Evolutionary conservation across 345 rosid species (phyloP).

Genomic region (Ailanthus altissimus): DNA sequence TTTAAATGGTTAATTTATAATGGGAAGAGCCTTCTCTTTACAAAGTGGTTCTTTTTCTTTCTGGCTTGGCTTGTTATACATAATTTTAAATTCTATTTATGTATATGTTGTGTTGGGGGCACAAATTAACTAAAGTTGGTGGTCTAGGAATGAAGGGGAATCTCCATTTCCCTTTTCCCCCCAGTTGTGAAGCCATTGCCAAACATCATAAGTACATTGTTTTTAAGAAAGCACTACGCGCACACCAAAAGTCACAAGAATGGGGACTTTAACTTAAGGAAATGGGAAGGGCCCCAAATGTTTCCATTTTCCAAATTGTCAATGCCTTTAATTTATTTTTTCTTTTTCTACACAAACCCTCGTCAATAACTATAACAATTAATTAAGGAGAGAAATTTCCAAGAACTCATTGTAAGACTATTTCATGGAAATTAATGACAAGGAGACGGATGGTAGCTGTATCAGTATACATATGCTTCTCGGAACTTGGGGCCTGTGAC

Average conservation of each 20-base stretch:
- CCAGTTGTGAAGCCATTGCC: background rate
- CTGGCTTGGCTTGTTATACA: background rate
- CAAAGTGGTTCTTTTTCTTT: background rate
- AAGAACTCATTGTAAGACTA: background rate
- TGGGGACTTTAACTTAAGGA: background rate
- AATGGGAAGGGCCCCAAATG: too few relatives aligned
- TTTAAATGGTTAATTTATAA: background rate
- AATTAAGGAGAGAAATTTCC: too few relatives aligned
- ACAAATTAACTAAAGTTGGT: background rate
- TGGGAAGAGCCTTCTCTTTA: background rate
- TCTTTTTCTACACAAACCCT: background rate
- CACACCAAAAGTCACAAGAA: background rate
- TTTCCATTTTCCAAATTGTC: background rate
- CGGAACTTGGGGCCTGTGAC: background rate
- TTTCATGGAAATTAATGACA: background rate
- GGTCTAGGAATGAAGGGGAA: slow-evolving; percentile 21
- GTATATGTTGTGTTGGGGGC: background rate
- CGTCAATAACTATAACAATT: too few relatives aligned
- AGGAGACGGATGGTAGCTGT: background rate
- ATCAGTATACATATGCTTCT: background rate
- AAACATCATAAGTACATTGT: slow-evolving; percentile 7
- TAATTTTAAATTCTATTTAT: background rate
- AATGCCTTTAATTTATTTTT: background rate
- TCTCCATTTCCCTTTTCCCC: slow-evolving; percentile 15
- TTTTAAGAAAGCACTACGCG: background rate